Conservation (phyloP, 1,284 basidiomycete species). For the Tilletia horrida region DNA sequence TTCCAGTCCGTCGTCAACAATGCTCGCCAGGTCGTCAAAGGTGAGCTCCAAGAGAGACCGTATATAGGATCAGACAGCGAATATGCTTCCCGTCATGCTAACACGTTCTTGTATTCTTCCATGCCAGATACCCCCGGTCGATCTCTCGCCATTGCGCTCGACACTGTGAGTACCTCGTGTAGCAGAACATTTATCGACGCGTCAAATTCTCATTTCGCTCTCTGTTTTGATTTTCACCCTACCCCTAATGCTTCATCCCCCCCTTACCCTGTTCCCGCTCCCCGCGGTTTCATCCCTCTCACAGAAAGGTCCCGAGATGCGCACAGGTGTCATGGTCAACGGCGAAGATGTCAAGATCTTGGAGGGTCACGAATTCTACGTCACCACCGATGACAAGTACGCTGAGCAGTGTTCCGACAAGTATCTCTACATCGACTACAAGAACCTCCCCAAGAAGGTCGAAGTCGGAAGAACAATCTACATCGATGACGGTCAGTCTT, state of each 20-base stretch:
- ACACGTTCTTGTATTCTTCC: slow-evolving; percentile 12
- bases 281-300: background rate
- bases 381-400: slow-evolving; percentile 81
- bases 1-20: slow-evolving; percentile 54
- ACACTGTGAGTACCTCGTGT: slow-evolving; percentile 62
- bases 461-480: slow-evolving; percentile 92
- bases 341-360: slow-evolving; percentile 78
- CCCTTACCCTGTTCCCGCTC: background rate
- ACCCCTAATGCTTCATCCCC: background rate
- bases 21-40: slow-evolving; percentile 41
- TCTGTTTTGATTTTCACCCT: slow-evolving; percentile 13
- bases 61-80: background rate
- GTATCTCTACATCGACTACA: slow-evolving; percentile 60
- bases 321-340: slow-evolving; percentile 88
- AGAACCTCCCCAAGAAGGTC: slow-evolving; percentile 91
- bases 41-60: background rate
- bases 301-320: slow-evolving; percentile 94
- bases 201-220: background rate
- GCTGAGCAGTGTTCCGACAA: slow-evolving; percentile 78
- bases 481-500: slow-evolving; percentile 80
- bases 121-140: slow-evolving; percentile 62
- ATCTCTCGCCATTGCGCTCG: slow-evolving; percentile 93
- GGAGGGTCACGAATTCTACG: slow-evolving; percentile 89
- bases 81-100: background rate
- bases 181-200: slow-evolving; percentile 56